These are phyloP conservation scores for Erodium moschatum DNA, from an alignment of 441 rosid species.

Conservation along the genomic window DNA sequence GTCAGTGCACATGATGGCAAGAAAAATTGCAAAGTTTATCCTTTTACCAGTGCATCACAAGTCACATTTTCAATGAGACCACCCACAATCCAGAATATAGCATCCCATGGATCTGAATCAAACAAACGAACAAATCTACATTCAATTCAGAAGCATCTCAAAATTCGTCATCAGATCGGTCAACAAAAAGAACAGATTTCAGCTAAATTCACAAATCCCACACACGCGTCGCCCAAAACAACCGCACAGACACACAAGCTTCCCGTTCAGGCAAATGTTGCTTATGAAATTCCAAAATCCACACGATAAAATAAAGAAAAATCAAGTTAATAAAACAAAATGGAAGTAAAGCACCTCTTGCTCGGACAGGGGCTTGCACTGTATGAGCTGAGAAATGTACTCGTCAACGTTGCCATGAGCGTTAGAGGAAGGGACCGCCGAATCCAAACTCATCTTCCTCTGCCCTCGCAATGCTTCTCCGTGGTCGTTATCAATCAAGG, in stretches of 20 bases:
- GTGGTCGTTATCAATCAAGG: background rate
- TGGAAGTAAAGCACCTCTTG: background rate
- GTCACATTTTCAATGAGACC: background rate
- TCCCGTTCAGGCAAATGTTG: too few relatives aligned
- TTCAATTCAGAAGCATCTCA: background rate
- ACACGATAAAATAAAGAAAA: too few relatives aligned
- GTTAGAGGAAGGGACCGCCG: conserved; percentile 3
- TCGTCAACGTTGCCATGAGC: conserved; percentile 7
- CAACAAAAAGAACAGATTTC: background rate
- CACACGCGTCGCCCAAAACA: background rate
- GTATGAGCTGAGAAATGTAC: background rate
- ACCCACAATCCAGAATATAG: background rate
- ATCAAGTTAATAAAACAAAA: background rate
- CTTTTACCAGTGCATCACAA: background rate
- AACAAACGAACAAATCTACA: background rate
- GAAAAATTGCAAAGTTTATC: background rate
- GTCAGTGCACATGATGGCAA: too few relatives aligned
- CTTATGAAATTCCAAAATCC: too few relatives aligned
- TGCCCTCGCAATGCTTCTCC: background rate
- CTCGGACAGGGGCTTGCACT: conserved; percentile 7
- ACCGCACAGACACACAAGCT: background rate
- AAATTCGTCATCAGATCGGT: background rate
- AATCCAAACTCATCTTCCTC: conserved; percentile 3
- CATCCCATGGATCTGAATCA: background rate
- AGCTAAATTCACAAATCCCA: conserved; percentile 2